These are phyloP conservation scores for Lachnellula hyalina DNA, from an alignment of 2,329 filamentous ascomycete genomes.

Conservation along the genomic window DNA sequence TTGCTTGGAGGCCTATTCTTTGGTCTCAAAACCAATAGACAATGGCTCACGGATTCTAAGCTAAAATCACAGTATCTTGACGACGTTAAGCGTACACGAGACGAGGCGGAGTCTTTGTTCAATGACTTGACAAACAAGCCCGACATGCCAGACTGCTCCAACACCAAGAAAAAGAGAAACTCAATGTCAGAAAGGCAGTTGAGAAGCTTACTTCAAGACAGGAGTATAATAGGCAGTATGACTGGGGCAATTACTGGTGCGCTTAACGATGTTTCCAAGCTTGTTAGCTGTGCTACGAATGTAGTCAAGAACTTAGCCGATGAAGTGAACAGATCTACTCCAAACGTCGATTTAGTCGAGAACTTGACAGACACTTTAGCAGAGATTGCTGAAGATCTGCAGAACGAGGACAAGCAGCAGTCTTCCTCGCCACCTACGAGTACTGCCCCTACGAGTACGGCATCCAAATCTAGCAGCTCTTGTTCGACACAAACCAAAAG, in stretches of 20 bases:
- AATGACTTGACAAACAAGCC: conserved; percentile 1
- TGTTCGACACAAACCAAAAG: neutral
- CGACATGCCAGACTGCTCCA: conserved; percentile 2
- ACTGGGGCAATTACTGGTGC: neutral
- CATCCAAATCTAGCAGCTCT: neutral
- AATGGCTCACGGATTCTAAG: conserved; percentile 7
- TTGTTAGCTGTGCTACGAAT: conserved; percentile 9
- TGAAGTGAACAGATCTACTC: conserved; percentile 2
- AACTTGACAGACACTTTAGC: conserved; percentile 9
- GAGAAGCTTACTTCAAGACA: conserved; percentile 4
- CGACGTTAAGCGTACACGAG: neutral
- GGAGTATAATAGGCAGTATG: conserved; percentile 3
- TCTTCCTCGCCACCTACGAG: neutral
- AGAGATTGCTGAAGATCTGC: conserved; percentile 5
- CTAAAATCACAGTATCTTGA: conserved; percentile 7
- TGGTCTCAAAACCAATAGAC: conserved; percentile 4
- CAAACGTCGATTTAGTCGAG: conserved; percentile 3
- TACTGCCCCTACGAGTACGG: too few relatives aligned
- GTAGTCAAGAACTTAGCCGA: conserved; percentile 9
- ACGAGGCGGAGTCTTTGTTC: conserved; percentile 3
- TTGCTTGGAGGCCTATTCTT: conserved; percentile 4
- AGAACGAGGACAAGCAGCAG: conserved; percentile 1
- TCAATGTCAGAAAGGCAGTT: conserved; percentile 7
- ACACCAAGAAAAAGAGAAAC: conserved; percentile 1
- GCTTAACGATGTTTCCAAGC: conserved; percentile 5